Evolutionary conservation across 306 rosid genomes (phyloP).

Genomic region (Glycine soja): DNA sequence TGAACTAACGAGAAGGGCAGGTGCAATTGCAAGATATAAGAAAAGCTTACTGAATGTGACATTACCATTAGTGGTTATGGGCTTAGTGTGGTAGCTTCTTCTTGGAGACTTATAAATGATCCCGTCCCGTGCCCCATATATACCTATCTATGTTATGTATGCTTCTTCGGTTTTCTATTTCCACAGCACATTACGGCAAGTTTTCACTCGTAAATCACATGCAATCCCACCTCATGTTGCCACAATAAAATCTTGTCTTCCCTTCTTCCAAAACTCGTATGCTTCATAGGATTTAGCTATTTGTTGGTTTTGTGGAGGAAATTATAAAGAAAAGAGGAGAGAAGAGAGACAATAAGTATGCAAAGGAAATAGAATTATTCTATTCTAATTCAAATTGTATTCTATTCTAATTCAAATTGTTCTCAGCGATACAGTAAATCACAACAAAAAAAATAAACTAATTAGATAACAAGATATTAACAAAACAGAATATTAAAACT

Average conservation of each 20-base stretch:
- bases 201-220: constrained; percentile 33
- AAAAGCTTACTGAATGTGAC: constrained; percentile 9
- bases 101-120: neutral
- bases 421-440: too few species aligned
- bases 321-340: too few species aligned
- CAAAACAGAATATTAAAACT: too few species aligned
- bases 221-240: constrained; percentile 46
- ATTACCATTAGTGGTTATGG: neutral
- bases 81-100: constrained; percentile 19
- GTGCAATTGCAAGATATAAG: constrained; percentile 20
- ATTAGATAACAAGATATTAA: too few species aligned
- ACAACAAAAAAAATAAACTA: too few species aligned
- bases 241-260: constrained; percentile 24
- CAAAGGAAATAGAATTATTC: too few species aligned
- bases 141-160: too few species aligned
- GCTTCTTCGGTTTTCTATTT: neutral
- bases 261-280: constrained; percentile 35
- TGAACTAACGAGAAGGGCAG: constrained; percentile 49
- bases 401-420: too few species aligned
- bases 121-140: too few species aligned
- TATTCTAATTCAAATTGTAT: too few species aligned
- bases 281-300: neutral
- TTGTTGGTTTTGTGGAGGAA: too few species aligned
- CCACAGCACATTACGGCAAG: neutral
- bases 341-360: too few species aligned